These are phyloP conservation scores for Dactylorhiza incarnata DNA, from an alignment of 106 monocot species.

Conservation along the genomic window DNA sequence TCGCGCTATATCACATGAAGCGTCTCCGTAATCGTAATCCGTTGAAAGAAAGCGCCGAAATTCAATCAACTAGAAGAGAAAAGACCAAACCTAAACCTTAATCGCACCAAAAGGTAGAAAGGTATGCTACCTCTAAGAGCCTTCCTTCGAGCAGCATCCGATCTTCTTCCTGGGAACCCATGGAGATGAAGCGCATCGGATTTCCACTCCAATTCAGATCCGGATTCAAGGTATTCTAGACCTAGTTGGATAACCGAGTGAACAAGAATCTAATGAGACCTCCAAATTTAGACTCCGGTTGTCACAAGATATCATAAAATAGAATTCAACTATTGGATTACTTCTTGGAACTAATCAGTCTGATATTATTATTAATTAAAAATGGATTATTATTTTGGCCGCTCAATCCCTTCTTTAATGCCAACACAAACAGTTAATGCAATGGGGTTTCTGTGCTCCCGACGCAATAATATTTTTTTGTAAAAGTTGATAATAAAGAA, in stretches of 20 bases:
- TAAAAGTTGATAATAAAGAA: no score
- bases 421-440: no score
- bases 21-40: neutral
- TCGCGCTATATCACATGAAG: neutral
- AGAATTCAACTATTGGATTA: no score
- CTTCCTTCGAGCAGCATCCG: conserved; percentile 18
- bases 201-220: neutral
- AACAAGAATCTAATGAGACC: neutral
- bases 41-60: neutral
- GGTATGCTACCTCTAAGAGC: conserved; percentile 7
- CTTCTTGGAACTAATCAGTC: no score
- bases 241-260: no score
- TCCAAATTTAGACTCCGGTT: neutral
- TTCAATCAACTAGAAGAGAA: neutral
- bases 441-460: no score
- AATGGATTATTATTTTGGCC: no score
- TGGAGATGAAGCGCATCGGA: neutral
- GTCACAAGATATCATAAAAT: neutral
- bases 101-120: neutral
- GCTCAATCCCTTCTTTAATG: no score
- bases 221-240: no score
- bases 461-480: no score
- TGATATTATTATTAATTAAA: no score
- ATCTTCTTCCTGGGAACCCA: conserved; percentile 23
- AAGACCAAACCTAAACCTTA: neutral